Evolutionary conservation across 2,329 filamentous ascomycete species (phyloP), one percentile per base, ranked within the genome.

Genomic region (Madurella mycetomatis): DNA sequence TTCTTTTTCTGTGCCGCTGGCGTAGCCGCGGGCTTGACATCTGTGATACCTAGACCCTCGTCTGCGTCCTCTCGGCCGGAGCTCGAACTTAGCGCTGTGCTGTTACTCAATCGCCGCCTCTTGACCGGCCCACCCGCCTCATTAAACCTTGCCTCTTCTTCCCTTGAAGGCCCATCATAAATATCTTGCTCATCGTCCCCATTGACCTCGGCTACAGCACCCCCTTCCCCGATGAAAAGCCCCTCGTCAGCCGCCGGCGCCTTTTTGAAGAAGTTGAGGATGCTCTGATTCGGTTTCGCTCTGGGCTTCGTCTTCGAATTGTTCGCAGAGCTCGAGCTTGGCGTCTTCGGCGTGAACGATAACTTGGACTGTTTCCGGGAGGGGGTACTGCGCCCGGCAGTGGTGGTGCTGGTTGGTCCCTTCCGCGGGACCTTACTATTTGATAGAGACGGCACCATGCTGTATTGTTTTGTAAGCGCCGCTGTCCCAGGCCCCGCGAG

Each of bases 211-310:
- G 11, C 39, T 40, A 47, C 16, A n/a, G 51, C 17, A 43, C 4
- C 18, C 47, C 54, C 54, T 7, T 54, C 58, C 7, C 54, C 58
- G 0, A 76, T 68, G 60, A 88, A 87, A 9, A 87, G 76, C 17
- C 76, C 74, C 53, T 84, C 73, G 58, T 86, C 77, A 53, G 79
- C 73, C 49, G 15, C 44, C 1, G 46, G 41, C 9, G 81, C 76
- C 65, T 89, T 90, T 64, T 87, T 84, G 66, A 91, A 91, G 68
- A 90, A 91, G 59, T 72, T 89, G 13, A 90, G 71, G 32, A 90
- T 90, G 59, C 84, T 90, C 7, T 77, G 75, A 62, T 88, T 89
- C 73, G 72, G 60, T 17, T 59, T 55, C n/a, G 55, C 15, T 41
- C 62, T 64, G 42, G 57, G 58, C 49, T 60, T 61, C 41, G 56